Base-by-base conservation (phyloP, 139 green algal genomes). In the Spirogloea muscicola region DNA sequence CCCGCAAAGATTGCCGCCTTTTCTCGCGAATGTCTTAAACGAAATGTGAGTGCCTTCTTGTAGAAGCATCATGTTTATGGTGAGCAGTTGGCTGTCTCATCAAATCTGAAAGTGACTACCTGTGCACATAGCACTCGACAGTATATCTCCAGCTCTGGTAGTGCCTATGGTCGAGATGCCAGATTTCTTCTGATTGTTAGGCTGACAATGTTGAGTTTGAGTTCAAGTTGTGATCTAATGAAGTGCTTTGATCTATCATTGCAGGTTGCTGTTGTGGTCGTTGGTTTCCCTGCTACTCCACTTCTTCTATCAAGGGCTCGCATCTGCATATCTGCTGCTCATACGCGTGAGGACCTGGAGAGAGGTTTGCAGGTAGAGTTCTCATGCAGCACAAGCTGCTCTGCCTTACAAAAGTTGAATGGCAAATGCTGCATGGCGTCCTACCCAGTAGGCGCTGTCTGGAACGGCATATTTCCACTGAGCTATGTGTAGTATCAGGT, bases 251-350 rank as follows among this genome's bases (percentile, higher is more conserved):
- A 55, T 0, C 49, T 61, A 1, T 49, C 21, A 61, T 1, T 4
- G 31, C 67, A 82, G 66, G 51, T 99, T 3, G 95, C 94, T 7
- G 78, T 95, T 9, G 94, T 98, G 27, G 92, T 98, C 3, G 95
- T 99, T 2, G 95, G 94, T 48, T 97, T 97, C 70, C 95, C 95
- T 0, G 95, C 95, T 41, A 97, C 91, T 3, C 86, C 93, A 6
- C 83, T 98, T 69, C 84, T 96, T 36, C 87, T 89, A 18, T 81
- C 84, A 1, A 87, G 95, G 44, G 86, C 87, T 16, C 85, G 95
- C 34, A 81, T 98, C 7, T 99, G 95, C 89, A 93, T 98, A 75
- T 93, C 84, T 16, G 95, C 95, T 0, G 83, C 91, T 3, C 95
- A 99, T 87, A 91, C 83, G 0, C 76, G 76, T 10, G 85, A 91